Evolutionary conservation across 78 protist genomes (phyloP), one percentile per base, ranked within the genome.

Genomic region (Mastigamoeba balamuthi): DNA sequence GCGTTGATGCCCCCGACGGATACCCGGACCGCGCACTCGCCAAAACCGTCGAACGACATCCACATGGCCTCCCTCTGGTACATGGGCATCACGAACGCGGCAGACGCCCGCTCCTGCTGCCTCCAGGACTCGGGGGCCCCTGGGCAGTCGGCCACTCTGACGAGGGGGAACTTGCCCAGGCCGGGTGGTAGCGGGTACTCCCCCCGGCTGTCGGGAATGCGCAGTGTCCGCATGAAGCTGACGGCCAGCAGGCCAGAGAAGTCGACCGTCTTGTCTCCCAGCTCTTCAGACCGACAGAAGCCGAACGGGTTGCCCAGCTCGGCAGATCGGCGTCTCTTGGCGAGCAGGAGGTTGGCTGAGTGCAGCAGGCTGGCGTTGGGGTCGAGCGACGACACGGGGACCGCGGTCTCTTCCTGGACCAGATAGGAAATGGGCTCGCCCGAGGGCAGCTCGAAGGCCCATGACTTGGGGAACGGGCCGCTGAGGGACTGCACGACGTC

Each of bases 41-140:
- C 35, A 23, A 17, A 67, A 29, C 75, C 70, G n/a, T 66, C 17
- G 71, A 72, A 72, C 23, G n/a, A 28, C n/a, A 72, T 72, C 75
- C 75, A 72, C 75, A 72, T 72, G 10, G 75, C 75, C 72, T 72
- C 75, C 28, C 75, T 25, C 29, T 72, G 75, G 35, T 66, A 25
- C 75, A 72, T 72, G 17, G 75, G 75, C 27, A 72, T 67, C n/a
- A 72, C n/a, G 17, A 17, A 48, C 33, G 58, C 17, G 17, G 58
- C 58, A n/a, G n/a, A 10, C 10, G 69, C 70, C n/a, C 75, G 37
- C 28, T 44, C 43, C 29, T 72, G 10, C n/a, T 17, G n/a, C n/a
- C n/a, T n/a, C 75, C 71, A 72, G 17, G 27, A 23, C 35, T 66
- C 75, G 10, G 66, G 29, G 17, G 17, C 58, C 33, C 17, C 17